phyloP scores from a whole-genome alignment of 495 filamentous ascomycete genomes.

The Neurospora sp. region DNA sequence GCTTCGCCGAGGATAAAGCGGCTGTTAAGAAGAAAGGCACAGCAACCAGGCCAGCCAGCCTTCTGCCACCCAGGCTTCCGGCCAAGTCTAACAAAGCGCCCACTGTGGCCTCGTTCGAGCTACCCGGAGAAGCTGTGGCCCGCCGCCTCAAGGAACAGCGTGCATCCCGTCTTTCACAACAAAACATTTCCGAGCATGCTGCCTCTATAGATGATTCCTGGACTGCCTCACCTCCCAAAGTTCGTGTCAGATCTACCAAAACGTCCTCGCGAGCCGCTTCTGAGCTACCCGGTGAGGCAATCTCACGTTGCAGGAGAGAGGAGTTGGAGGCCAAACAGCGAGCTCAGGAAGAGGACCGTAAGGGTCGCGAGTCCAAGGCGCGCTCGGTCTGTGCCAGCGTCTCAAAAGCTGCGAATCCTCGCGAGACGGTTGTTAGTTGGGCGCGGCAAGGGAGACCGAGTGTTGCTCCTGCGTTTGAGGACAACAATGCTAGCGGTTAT shows the following conservation, averaged over 20 bases:
- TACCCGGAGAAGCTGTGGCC: slow-evolving; percentile 63
- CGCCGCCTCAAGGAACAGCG: slow-evolving; percentile 48
- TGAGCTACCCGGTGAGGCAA: slow-evolving; percentile 62
- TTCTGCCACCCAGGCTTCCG: slow-evolving; percentile 35
- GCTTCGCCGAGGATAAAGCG: slow-evolving; percentile 22
- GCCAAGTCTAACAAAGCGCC: slow-evolving; percentile 50
- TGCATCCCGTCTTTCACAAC: slow-evolving; percentile 35
- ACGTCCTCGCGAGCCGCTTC: slow-evolving; percentile 53
- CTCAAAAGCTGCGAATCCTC: slow-evolving; percentile 20
- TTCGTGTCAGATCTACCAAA: slow-evolving; percentile 48
- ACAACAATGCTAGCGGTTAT: slow-evolving; percentile 6
- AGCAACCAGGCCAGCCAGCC: slow-evolving; percentile 28
- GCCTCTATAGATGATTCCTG: slow-evolving; percentile 16
- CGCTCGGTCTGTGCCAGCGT: slow-evolving; percentile 43
- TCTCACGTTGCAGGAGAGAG: slow-evolving; percentile 59
- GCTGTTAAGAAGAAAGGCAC: slow-evolving; percentile 11
- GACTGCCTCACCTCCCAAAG: slow-evolving; percentile 23
- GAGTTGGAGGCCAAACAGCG: slow-evolving; percentile 54
- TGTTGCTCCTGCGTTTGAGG: slow-evolving; percentile 8
- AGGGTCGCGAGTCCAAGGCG: slow-evolving; percentile 54
- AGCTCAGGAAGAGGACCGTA: slow-evolving; percentile 47
- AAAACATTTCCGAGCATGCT: slow-evolving; percentile 20
- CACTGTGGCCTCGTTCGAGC: slow-evolving; percentile 57
- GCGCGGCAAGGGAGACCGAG: slow-evolving; percentile 39
- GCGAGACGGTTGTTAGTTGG: slow-evolving; percentile 48